These are phyloP conservation scores for Grosmannia penicillata DNA, from an alignment of 2,329 filamentous ascomycete species.

Conservation along the genomic window DNA sequence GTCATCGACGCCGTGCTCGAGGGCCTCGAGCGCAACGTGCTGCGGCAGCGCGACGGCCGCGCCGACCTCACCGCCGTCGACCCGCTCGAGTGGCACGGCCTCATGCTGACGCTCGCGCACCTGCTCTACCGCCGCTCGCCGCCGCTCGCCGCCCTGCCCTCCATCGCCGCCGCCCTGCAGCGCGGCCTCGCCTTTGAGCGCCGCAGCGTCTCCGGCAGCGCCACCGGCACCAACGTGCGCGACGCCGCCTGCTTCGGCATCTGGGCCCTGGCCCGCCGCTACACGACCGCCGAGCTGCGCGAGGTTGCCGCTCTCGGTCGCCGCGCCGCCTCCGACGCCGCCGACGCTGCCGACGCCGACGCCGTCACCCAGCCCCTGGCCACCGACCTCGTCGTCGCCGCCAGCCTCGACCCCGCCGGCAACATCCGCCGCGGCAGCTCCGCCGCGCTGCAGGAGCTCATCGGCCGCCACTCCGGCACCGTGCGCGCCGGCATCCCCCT, in stretches of 20 bases:
- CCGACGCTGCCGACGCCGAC: conserved; percentile 72
- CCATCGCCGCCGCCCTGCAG: conserved; percentile 63
- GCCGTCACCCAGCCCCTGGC: conserved; percentile 57
- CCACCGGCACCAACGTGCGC: conserved; percentile 76
- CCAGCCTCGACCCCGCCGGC: conserved; percentile 75
- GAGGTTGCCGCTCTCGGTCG: conserved; percentile 31
- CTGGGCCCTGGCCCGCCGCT: conserved; percentile 81
- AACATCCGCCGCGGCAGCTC: conserved; percentile 90
- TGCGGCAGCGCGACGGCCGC: conserved; percentile 21
- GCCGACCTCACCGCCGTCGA: conserved; percentile 63
- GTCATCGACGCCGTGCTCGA: conserved; percentile 78
- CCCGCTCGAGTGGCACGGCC: conserved; percentile 77
- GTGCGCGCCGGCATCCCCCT: conserved; percentile 69
- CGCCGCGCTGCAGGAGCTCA: conserved; percentile 83
- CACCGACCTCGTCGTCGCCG: conserved; percentile 65
- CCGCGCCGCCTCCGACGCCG: conserved; percentile 66
- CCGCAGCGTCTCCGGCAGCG: conserved; percentile 68
- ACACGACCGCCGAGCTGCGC: conserved; percentile 64
- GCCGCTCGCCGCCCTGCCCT: conserved; percentile 51
- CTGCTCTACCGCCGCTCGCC: conserved; percentile 74
- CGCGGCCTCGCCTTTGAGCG: conserved; percentile 81
- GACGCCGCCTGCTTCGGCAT: conserved; percentile 95
- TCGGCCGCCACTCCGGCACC: conserved; percentile 81
- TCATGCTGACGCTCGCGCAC: conserved; percentile 78
- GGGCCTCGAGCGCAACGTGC: conserved; percentile 43